These are phyloP conservation scores for Penicillium sp. DNA, from an alignment of 2,329 filamentous ascomycete species.

Conservation along the genomic window DNA sequence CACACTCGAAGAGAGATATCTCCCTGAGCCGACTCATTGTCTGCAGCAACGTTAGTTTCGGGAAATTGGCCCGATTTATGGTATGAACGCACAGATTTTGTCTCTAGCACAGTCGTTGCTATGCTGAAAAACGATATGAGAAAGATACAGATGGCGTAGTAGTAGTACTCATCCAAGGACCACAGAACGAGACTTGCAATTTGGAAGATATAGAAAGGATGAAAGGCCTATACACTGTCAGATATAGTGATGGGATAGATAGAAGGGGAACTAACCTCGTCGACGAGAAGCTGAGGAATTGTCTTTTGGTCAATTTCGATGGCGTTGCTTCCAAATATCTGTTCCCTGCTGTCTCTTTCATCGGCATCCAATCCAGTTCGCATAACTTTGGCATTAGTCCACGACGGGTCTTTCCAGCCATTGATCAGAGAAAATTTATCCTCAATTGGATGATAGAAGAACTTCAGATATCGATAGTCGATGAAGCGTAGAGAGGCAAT, in stretches of 20 bases:
- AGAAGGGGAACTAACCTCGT: conserved; percentile 62
- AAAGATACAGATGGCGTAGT: conserved; percentile 94
- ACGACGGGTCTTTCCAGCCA: conserved; percentile 91
- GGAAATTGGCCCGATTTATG: conserved; percentile 4
- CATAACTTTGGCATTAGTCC: conserved; percentile 74
- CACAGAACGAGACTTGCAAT: conserved; percentile 90
- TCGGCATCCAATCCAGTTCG: conserved; percentile 82
- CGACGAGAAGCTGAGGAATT: conserved; percentile 74
- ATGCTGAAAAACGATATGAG: conserved; percentile 93
- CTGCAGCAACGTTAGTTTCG: conserved; percentile 36
- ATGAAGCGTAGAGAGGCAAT: conserved; percentile 72
- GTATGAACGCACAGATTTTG: conserved; percentile 62
- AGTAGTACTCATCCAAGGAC: conserved; percentile 96
- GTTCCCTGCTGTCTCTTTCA: conserved; percentile 76
- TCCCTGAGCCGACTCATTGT: conserved; percentile 90
- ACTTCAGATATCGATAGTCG: conserved; percentile 91
- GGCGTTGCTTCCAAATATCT: conserved; percentile 83
- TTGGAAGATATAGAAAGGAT: conserved; percentile 98
- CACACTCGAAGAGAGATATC: conserved; percentile 92
- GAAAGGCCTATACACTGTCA: conserved; percentile 64
- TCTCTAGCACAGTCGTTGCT: conserved; percentile 83
- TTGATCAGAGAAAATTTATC: conserved; percentile 85
- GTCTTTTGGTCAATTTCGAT: conserved; percentile 94
- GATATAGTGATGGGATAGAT: conserved; percentile 1
- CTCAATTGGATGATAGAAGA: conserved; percentile 83